Evolutionary conservation across 2,329 filamentous ascomycete genomes (phyloP), one percentile per base, ranked within the genome.

Genomic region (Colletotrichum sp.): DNA sequence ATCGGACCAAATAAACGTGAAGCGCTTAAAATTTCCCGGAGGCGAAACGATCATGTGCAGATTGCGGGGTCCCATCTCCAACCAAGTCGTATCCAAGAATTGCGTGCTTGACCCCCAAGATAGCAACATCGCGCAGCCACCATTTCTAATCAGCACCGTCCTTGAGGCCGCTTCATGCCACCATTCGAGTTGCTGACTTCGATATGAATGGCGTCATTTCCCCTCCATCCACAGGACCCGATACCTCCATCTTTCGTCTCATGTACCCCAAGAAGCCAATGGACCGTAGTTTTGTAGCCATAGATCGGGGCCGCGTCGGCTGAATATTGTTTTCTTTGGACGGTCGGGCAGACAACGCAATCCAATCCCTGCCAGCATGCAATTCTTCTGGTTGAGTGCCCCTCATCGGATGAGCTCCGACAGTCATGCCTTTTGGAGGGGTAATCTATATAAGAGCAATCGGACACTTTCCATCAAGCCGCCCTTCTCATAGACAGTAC

Each of bases 351-450:
- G 32, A 30, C 70, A 65, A 76, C 49, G 89, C 85, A 88, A 90
- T 80, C 85, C 93, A 28, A 90, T 85, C 62, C 84, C 90, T 65
- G 88, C 89, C 59, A 92, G 90, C 68, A 76, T 76, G 76, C 73
- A 68, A 77, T 76, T 49, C 28, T 65, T 26, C 18, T 39, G 34
- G n/a, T 24, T 16, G n/a, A 70, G 32, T 62, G 59, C 73, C 68
- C 55, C 63, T 62, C 75, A 60, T 75, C 63, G 71, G 72, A 44
- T 76, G 36, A 32, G 26, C 24, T 71, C 71, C 72, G 66, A 69
- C 39, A n/a, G 28, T 9, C 24, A 55, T 39, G 21, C 3, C 34
- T 18, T 60, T 60, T 21, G 62, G 71, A 75, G 60, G 59, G 65
- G 52, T 57, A 52, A 60, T 64, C 60, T 76, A 76, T 76, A 69